Conservation (phyloP, 257 asterid species). For the Salvia rosmarinus region DNA sequence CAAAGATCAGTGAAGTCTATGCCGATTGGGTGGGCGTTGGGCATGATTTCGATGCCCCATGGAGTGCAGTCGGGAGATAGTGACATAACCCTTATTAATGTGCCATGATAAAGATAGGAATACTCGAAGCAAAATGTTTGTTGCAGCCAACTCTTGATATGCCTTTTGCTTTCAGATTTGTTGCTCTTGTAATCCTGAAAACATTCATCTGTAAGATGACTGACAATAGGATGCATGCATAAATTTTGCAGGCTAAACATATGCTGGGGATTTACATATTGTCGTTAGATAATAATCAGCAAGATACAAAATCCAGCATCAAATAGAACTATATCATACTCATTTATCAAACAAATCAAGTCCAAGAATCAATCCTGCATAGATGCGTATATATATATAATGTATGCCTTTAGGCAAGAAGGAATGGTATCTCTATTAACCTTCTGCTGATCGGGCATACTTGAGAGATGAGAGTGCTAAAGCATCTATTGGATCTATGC, state of each 20-base stretch:
- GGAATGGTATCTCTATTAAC: conserved; percentile 26
- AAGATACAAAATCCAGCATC: neutral
- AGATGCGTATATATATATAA: neutral
- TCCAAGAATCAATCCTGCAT: neutral
- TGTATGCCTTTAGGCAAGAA: conserved; percentile 9
- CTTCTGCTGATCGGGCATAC: conserved; percentile 43
- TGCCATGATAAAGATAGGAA: conserved; percentile 11
- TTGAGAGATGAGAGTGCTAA: conserved; percentile 59
- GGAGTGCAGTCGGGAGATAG: conserved; percentile 19
- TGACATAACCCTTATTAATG: neutral
- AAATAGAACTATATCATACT: neutral
- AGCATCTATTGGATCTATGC: conserved; percentile 67
- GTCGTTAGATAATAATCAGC: conserved; percentile 8
- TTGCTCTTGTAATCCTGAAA: conserved; percentile 11
- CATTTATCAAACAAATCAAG: neutral
- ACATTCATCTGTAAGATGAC: conserved; percentile 23
- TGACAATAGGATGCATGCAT: conserved; percentile 11
- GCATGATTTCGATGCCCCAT: neutral
- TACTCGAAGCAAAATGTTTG: neutral
- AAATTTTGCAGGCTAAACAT: neutral
- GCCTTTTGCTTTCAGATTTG: conserved; percentile 18
- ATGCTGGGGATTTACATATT: neutral
- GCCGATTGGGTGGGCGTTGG: conserved; percentile 57
- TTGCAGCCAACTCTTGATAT: neutral
- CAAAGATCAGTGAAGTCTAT: conserved; percentile 46